Percentiles rank a stretch among this genome's conserved stretches.
Conservation (phyloP, 2,329 filamentous ascomycete species). For the Sporothrix globosa region DNA sequence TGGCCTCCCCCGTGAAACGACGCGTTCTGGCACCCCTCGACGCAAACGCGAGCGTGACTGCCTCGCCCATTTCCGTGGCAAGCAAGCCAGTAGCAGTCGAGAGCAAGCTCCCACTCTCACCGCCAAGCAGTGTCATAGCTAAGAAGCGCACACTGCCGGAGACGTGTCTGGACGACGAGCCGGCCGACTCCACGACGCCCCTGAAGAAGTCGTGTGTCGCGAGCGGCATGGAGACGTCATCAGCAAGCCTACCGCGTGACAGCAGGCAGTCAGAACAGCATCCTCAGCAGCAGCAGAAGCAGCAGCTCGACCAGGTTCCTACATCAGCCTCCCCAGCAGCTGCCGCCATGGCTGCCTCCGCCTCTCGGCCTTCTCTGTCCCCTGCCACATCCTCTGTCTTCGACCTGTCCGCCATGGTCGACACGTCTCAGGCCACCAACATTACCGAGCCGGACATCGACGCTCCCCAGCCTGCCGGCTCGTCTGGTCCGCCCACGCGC, state of each 20-base stretch:
- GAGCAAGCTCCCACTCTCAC: slow-evolving; percentile 24
- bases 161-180: slow-evolving; percentile 7
- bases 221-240: not conserved
- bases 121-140: slow-evolving; percentile 26
- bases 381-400: slow-evolving; percentile 56
- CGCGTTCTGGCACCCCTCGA: slow-evolving; percentile 54
- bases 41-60: slow-evolving; percentile 48
- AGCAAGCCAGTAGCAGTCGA: not conserved
- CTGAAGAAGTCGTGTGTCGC: slow-evolving; percentile 24
- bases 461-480: slow-evolving; percentile 35
- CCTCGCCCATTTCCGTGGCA: slow-evolving; percentile 35
- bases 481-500: slow-evolving; percentile 44
- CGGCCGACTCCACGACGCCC: slow-evolving; percentile 2
- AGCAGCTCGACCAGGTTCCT: not conserved
- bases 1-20: slow-evolving; percentile 49
- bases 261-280: not conserved
- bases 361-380: slow-evolving; percentile 40
- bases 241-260: slow-evolving; percentile 7
- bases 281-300: not conserved
- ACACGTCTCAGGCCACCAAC: slow-evolving; percentile 54
- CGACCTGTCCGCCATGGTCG: slow-evolving; percentile 50
- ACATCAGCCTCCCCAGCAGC: not conserved
- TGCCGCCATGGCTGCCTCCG: not conserved
- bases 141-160: slow-evolving; percentile 27
- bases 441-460: slow-evolving; percentile 54